A percentile compares a stretch with the other conserved stretches of the same genome.
These are phyloP conservation scores for Leccinum subgranulosum DNA, from an alignment of 768 basidiomycete genomes.

Conservation along the genomic window DNA sequence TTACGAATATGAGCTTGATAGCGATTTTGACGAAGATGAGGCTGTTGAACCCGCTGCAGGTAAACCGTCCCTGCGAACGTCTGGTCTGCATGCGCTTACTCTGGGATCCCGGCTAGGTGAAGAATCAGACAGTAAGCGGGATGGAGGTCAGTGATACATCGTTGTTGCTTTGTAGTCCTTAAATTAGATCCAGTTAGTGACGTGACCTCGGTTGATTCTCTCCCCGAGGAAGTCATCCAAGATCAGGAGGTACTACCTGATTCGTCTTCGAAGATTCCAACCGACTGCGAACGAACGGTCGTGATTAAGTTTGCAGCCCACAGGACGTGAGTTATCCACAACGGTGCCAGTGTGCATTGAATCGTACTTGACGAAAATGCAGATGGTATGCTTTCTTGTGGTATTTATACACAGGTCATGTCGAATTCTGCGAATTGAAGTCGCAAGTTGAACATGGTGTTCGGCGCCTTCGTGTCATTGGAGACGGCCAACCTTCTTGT, in stretches of 20 bases:
- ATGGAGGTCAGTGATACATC: slow-evolving; percentile 1
- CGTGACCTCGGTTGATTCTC: background rate
- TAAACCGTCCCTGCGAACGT: background rate
- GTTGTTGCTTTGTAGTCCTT: background rate
- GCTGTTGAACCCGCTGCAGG: background rate
- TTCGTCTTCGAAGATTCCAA: too few species aligned
- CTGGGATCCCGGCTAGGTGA: slow-evolving; percentile 1
- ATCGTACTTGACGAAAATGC: background rate
- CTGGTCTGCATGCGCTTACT: background rate
- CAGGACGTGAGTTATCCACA: too few species aligned
- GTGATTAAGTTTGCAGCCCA: too few species aligned
- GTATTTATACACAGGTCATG: slow-evolving; percentile 22
- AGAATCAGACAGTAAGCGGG: slow-evolving; percentile 2
- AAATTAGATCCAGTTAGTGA: slow-evolving; percentile 9
- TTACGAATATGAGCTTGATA: slow-evolving; percentile 23
- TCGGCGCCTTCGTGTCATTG: background rate
- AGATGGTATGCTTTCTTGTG: slow-evolving; percentile 26
- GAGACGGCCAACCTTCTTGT: slow-evolving; percentile 16
- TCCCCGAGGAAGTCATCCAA: slow-evolving; percentile 4
- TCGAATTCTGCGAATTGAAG: slow-evolving; percentile 12
- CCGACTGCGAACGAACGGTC: too few species aligned
- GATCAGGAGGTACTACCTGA: background rate
- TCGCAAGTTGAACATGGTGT: slow-evolving; percentile 8
- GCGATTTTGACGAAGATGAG: slow-evolving; percentile 24
- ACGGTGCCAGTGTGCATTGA: background rate